These are phyloP conservation scores for Schwanniomyces sp. DNA, from an alignment of 805 yeast species.

Conservation along the genomic window DNA sequence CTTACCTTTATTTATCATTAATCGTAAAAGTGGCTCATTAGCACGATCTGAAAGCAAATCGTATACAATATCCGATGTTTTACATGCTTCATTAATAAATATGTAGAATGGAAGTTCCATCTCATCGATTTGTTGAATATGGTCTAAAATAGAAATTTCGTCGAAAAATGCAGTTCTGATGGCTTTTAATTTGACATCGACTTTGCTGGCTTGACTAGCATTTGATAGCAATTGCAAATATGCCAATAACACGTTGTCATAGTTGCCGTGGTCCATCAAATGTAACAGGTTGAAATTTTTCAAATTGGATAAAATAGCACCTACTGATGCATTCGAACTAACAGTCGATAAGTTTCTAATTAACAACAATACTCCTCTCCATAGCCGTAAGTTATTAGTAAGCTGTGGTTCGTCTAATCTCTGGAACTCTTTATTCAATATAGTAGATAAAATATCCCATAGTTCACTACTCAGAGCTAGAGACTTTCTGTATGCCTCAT, in stretches of 20 bases:
- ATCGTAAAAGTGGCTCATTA: slow-evolving; percentile 2
- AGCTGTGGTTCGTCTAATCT: slow-evolving; percentile 1
- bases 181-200: slow-evolving; percentile 7
- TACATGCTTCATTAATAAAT: slow-evolving; percentile 6
- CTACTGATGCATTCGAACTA: neutral
- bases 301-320: slow-evolving; percentile 5
- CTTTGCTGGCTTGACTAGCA: slow-evolving; percentile 27
- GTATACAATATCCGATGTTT: slow-evolving; percentile 9
- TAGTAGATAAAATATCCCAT: slow-evolving; percentile 3
- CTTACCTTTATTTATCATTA: slow-evolving; percentile 8
- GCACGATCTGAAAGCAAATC: slow-evolving; percentile 10
- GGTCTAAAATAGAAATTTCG: neutral
- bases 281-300: slow-evolving; percentile 6
- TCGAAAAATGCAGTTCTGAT: slow-evolving; percentile 2
- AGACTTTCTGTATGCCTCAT: slow-evolving; percentile 4
- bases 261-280: slow-evolving; percentile 8
- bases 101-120: slow-evolving; percentile 6
- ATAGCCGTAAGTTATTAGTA: slow-evolving; percentile 25
- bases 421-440: slow-evolving; percentile 8
- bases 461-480: slow-evolving; percentile 5
- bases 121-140: slow-evolving; percentile 4
- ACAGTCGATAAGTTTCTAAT: slow-evolving; percentile 45
- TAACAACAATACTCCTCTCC: slow-evolving; percentile 50
- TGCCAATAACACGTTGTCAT: slow-evolving; percentile 11
- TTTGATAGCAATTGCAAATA: slow-evolving; percentile 27